Percentiles rank a stretch among this genome's conserved stretches.
Conservation (phyloP, 768 basidiomycete genomes). For the Termitomyces sp. region DNA sequence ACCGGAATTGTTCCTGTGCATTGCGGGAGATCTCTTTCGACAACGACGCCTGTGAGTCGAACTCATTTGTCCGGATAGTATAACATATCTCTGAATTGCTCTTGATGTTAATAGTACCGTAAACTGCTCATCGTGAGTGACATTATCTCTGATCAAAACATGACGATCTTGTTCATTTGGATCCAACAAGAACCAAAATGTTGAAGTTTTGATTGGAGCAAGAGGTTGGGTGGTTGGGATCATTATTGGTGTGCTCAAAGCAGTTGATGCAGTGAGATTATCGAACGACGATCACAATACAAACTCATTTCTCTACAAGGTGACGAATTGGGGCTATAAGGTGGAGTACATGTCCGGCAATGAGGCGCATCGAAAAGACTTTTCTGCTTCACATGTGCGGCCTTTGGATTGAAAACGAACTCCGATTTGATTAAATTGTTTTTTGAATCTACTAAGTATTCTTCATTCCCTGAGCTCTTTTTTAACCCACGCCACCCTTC, state of each 20-base stretch:
- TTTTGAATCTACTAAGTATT: neutral
- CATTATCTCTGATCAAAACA: neutral
- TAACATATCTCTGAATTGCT: neutral
- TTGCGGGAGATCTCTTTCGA: neutral
- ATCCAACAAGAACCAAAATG: slow-evolving; percentile 6
- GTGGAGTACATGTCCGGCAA: slow-evolving; percentile 4
- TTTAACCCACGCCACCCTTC: too few species aligned
- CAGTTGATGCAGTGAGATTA: neutral
- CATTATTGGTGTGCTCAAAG: slow-evolving; percentile 8
- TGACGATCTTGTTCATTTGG: neutral
- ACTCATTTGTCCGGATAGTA: neutral
- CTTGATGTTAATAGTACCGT: neutral
- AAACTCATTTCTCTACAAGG: neutral
- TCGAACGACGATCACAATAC: neutral
- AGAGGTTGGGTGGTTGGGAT: slow-evolving; percentile 11
- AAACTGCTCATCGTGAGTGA: neutral
- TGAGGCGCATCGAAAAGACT: neutral
- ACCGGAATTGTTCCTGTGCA: neutral
- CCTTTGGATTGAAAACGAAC: neutral
- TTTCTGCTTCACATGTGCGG: slow-evolving; percentile 4
- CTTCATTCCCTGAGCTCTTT: neutral
- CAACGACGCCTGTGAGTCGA: neutral
- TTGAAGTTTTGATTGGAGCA: slow-evolving; percentile 3
- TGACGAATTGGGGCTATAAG: slow-evolving; percentile 11
- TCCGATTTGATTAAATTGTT: neutral